Evolutionary conservation across 441 rosid genomes (phyloP).

Genomic region (Jatropha podagrica): DNA sequence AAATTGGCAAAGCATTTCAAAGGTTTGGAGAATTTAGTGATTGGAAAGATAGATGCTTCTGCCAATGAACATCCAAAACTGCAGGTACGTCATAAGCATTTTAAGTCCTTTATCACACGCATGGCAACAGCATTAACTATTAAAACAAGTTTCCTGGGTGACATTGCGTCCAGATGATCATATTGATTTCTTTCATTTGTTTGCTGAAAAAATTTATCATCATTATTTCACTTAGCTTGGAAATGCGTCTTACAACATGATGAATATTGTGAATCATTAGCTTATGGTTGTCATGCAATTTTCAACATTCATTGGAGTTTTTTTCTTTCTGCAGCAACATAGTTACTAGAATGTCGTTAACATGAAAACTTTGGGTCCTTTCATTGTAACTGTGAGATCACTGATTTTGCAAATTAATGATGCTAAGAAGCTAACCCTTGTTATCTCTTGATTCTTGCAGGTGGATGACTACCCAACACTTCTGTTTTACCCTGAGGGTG

Average conservation of each 20-base stretch:
- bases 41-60: conserved; percentile 88
- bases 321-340: background rate
- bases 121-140: background rate
- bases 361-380: background rate
- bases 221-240: background rate
- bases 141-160: no score
- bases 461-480: conserved; percentile 69
- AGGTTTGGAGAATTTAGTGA: conserved; percentile 54
- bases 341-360: conserved; percentile 1
- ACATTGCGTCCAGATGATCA: background rate
- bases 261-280: background rate
- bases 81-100: conserved; percentile 47
- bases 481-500: conserved; percentile 58
- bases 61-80: conserved; percentile 86
- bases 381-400: background rate
- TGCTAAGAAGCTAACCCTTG: conserved; percentile 4
- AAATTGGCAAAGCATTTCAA: conserved; percentile 89
- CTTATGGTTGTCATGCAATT: background rate
- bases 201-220: background rate
- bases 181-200: background rate
- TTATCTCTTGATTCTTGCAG: conserved; percentile 37
- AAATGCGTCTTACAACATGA: background rate
- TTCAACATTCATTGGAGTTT: background rate
- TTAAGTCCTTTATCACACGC: conserved; percentile 8
- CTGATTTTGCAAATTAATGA: background rate